Conservation (phyloP, 129 eudicot genomes). For the Rutidosis leptorrhynchoides region DNA sequence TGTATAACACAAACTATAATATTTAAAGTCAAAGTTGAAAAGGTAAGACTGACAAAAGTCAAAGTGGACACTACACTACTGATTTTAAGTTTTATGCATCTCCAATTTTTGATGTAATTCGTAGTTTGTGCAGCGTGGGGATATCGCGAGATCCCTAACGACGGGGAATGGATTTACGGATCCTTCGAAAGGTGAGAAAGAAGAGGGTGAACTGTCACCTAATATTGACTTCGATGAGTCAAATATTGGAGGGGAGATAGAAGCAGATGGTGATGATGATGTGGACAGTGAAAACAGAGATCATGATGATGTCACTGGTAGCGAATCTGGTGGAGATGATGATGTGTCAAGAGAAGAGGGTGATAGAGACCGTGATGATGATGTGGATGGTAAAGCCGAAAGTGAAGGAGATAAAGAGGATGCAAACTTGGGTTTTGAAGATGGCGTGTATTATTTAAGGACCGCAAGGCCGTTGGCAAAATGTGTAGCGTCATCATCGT, state of each 20-base stretch:
- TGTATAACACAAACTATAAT: no score
- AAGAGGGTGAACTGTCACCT: constrained; percentile 96
- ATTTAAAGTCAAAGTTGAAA: no score
- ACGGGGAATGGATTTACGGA: constrained; percentile 42
- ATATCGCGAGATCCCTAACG: constrained; percentile 36
- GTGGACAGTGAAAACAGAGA: constrained; percentile 40
- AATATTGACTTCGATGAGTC: constrained; percentile 71
- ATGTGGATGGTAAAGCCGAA: constrained; percentile 65
- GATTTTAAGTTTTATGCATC: neutral
- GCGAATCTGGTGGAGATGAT: constrained; percentile 88
- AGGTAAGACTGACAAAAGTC: no score
- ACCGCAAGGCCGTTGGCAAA: constrained; percentile 77
- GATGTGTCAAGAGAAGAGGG: constrained; percentile 78
- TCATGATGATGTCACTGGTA: constrained; percentile 64
- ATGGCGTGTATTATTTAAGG: constrained; percentile 41
- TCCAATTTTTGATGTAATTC: constrained; percentile 1
- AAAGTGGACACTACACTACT: no score
- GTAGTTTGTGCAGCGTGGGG: constrained; percentile 43
- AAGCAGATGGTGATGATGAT: constrained; percentile 80
- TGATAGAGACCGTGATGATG: constrained; percentile 72
- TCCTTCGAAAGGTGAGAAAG: constrained; percentile 75
- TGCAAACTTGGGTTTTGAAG: constrained; percentile 47
- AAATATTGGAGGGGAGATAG: constrained; percentile 49
- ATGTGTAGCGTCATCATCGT: constrained; percentile 45
- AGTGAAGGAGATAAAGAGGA: constrained; percentile 88